phyloP scores from a whole-genome alignment of 495 filamentous ascomycete genomes.

The Lepidopterella palustris region DNA sequence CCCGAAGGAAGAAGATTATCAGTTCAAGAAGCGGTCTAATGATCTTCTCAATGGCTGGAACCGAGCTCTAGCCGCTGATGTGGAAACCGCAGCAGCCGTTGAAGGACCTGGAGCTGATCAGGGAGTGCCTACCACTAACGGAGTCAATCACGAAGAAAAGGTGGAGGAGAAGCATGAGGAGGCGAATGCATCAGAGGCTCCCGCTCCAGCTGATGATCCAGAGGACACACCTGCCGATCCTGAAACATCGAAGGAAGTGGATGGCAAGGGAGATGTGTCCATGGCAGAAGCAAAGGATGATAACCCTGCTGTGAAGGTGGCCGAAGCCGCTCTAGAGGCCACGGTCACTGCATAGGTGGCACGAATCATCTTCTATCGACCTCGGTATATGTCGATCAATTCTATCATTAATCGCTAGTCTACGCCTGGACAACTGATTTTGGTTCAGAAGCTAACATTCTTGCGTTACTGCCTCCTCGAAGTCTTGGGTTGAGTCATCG shows the following conservation, averaged over 20 bases:
- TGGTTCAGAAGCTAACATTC: neutral
- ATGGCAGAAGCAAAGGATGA: slow-evolving; percentile 17
- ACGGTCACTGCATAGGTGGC: neutral
- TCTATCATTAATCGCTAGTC: too few species aligned
- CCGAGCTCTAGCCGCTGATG: slow-evolving; percentile 58
- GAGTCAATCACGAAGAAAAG: slow-evolving; percentile 43
- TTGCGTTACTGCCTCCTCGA: neutral
- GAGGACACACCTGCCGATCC: slow-evolving; percentile 1
- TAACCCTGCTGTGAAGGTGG: neutral
- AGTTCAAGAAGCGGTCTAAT: slow-evolving; percentile 73
- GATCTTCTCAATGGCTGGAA: slow-evolving; percentile 75
- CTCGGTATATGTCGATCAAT: too few species aligned
- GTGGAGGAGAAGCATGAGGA: slow-evolving; percentile 43
- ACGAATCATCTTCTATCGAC: neutral
- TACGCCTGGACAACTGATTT: neutral
- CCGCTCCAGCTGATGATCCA: neutral
- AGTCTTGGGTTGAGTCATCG: neutral
- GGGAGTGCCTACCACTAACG: slow-evolving; percentile 43
- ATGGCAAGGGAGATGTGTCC: slow-evolving; percentile 19
- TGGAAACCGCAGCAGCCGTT: slow-evolving; percentile 33
- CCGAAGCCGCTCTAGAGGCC: neutral
- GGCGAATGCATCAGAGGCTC: slow-evolving; percentile 32
- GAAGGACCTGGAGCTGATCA: slow-evolving; percentile 7
- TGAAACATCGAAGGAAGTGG: slow-evolving; percentile 6
- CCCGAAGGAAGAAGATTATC: slow-evolving; percentile 75